Base-by-base conservation (phyloP, 2,329 filamentous ascomycete genomes). In the Neonectria coccinea region DNA sequence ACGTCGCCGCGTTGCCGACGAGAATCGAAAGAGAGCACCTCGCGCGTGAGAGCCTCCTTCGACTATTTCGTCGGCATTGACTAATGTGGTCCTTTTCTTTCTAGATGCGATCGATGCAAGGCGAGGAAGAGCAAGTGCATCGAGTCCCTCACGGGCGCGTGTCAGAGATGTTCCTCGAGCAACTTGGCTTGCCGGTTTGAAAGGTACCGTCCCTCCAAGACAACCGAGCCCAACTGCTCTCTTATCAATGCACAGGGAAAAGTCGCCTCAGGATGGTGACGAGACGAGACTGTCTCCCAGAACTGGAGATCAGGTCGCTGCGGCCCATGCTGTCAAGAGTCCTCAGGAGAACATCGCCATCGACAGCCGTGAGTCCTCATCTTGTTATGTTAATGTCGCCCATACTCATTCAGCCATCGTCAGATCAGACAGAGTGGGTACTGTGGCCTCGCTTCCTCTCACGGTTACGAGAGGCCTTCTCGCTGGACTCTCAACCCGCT, bases 91-190 rank as follows among this genome's bases (percentile, higher is more conserved):
- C 8, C n/a, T n/a, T 42, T 41, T 42, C 2, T 9, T 2, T 8
- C 9, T 33, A 71, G 69, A 33, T 79, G 78, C 58, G 70, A 75
- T 56, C 74, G 70, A 20, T 79, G 78, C 59, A 79, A 79, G 59
- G 67, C 71, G 6, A 67, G 78, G 20, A 79, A 79, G 60, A 78
- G 75, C 56, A 77, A 74, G 59, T 79, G 78, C 45, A 73, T 79
- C 33, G 74, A 76, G 62, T 70, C 63, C 0, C 48, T 62, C 0
- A 64, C 68, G 1, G 76, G 74, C 0, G 62, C 62, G 12, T 79
- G 76, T 44, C 67, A 76, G 20, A 67, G 77, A 56, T 79, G 77
- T 29, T 66, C 67, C 11, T 53, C 68, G 45, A 70, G 66, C 29
- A 72, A 72, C 1, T 51, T 73, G 22, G 36, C 64, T 5, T 75